Percentiles rank a stretch among this genome's conserved stretches.
phyloP scores from a whole-genome alignment of 805 yeast species.

The Ascoidea rubescens region DNA sequence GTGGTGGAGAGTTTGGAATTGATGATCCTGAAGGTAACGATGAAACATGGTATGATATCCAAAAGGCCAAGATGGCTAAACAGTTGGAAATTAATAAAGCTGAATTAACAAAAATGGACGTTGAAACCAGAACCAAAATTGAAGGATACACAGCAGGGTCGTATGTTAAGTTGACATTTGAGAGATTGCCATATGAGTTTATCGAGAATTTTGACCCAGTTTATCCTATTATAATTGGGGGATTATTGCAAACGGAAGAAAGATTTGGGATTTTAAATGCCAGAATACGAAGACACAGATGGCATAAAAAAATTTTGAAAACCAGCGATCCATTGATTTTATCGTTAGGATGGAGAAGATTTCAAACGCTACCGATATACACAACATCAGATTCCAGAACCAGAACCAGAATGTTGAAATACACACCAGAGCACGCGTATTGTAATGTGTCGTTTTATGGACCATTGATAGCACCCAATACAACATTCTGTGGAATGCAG shows the following conservation, averaged over 20 bases:
- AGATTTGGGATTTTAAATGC: constrained; percentile 88
- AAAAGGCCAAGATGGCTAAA: constrained; percentile 92
- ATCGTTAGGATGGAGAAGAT: constrained; percentile 96
- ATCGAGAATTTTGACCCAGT: constrained; percentile 74
- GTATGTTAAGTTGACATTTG: constrained; percentile 81
- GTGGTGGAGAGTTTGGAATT: not conserved
- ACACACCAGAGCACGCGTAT: constrained; percentile 96
- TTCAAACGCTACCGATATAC: constrained; percentile 90
- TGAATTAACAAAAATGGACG: constrained; percentile 60
- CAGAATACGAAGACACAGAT: constrained; percentile 92
- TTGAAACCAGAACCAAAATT: constrained; percentile 59
- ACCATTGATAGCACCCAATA: constrained; percentile 92
- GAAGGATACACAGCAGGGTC: constrained; percentile 93
- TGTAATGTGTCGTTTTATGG: constrained; percentile 95
- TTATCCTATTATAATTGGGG: constrained; percentile 83
- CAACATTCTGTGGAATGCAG: constrained; percentile 94
- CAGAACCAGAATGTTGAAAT: constrained; percentile 92
- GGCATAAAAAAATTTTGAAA: constrained; percentile 95
- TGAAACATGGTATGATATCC: constrained; percentile 96
- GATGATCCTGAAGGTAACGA: constrained; percentile 39
- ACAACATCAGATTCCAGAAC: constrained; percentile 97
- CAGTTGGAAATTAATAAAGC: constrained; percentile 88
- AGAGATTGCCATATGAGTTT: constrained; percentile 78
- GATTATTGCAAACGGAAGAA: constrained; percentile 79
- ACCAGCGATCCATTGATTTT: constrained; percentile 90